Percentiles rank a stretch among this genome's conserved stretches.
Conservation (phyloP, 2,329 filamentous ascomycete species). For the Botrytis paeoniae region DNA sequence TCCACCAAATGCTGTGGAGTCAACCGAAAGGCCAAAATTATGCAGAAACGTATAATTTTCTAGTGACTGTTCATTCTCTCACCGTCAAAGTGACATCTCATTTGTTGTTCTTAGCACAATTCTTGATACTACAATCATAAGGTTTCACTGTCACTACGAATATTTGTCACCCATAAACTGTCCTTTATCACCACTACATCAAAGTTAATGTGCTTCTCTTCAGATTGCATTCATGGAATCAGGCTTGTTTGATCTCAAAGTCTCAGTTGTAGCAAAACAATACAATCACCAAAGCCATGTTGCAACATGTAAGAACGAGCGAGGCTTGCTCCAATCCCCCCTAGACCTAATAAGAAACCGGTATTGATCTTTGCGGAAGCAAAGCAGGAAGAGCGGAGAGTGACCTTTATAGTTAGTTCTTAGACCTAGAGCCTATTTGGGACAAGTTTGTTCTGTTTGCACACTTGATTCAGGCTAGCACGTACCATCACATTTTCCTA, state of each 20-base stretch:
- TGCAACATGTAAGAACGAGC: not conserved
- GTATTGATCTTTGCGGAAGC: too few relatives aligned
- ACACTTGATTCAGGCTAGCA: not conserved
- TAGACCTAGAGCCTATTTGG: not conserved
- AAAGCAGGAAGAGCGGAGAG: too few relatives aligned
- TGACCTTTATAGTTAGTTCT: not conserved
- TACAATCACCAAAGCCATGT: not conserved
- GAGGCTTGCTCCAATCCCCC: not conserved
- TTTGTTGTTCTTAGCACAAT: not conserved
- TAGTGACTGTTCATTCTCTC: not conserved
- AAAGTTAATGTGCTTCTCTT: not conserved
- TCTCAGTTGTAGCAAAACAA: not conserved
- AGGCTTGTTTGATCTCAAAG: not conserved
- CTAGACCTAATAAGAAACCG: accelerated
- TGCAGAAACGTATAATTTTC: too few relatives aligned
- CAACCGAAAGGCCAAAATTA: not conserved
- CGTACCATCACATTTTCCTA: not conserved
- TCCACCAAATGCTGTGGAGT: not conserved
- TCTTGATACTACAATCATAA: not conserved
- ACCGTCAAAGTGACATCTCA: not conserved
- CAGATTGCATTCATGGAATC: not conserved
- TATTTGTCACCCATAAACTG: not conserved
- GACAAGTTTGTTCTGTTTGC: not conserved
- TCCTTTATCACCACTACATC: too few relatives aligned
- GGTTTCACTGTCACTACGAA: not conserved